phyloP scores from a whole-genome alignment of 2,329 filamentous ascomycete species.

The Pezicula radicicola region DNA sequence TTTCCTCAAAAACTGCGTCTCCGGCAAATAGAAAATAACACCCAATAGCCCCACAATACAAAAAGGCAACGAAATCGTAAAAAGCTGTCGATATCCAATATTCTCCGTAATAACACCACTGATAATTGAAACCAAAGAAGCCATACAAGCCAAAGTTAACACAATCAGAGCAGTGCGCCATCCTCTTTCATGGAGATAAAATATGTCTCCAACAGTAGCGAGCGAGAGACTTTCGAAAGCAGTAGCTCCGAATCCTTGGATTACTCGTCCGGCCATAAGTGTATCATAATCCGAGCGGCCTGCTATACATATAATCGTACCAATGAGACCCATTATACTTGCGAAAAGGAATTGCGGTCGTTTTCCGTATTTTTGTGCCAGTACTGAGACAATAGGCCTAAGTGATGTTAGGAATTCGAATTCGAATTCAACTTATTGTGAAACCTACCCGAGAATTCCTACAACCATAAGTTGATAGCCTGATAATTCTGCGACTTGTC shows the following conservation, averaged over 20 bases:
- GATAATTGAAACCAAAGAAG: constrained; percentile 27
- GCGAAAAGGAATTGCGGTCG: constrained; percentile 32
- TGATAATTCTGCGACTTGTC: too few relatives aligned
- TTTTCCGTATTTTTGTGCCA: constrained; percentile 32
- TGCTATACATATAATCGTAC: constrained; percentile 6
- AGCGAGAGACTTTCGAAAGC: constrained; percentile 31
- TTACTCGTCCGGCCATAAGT: constrained; percentile 29
- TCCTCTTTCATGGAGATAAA: constrained; percentile 30
- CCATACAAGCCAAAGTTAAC: constrained; percentile 27
- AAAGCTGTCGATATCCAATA: constrained; percentile 26
- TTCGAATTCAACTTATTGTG: too few relatives aligned
- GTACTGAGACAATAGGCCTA: constrained; percentile 26
- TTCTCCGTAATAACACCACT: constrained; percentile 25
- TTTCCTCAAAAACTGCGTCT: constrained; percentile 8
- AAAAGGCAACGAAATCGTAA: constrained; percentile 28
- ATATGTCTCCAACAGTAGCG: constrained; percentile 31
- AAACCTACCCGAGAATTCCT: too few relatives aligned
- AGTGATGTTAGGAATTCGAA: too few relatives aligned
- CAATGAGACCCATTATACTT: constrained; percentile 16
- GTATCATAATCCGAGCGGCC: constrained; percentile 28
- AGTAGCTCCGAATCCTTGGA: constrained; percentile 30
- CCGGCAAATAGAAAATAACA: constrained; percentile 26
- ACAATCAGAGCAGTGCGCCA: constrained; percentile 28
- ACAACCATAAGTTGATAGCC: too few relatives aligned
- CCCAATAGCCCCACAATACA: constrained; percentile 21